phyloP scores from a whole-genome alignment of 441 rosid species.

The Euphorbia celastroides region DNA sequence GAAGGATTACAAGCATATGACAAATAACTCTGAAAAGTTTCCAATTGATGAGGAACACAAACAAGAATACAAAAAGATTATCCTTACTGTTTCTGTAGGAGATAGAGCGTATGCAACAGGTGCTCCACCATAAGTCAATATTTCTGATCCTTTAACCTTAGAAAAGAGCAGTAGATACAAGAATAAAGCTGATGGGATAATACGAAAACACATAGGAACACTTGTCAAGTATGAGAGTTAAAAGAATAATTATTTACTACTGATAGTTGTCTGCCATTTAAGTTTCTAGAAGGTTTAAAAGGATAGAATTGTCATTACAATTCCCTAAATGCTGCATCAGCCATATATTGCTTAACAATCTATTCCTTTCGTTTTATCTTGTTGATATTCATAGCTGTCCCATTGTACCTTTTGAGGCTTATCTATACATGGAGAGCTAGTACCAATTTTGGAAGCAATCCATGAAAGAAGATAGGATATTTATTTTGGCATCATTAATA shows the following conservation, averaged over 20 bases:
- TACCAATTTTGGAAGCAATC: background rate
- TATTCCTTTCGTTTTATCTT: too few species aligned
- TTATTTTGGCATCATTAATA: background rate
- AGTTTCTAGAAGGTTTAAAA: too few species aligned
- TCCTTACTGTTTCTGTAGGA: slow-evolving; percentile 75
- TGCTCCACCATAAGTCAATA: slow-evolving; percentile 59
- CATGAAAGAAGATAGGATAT: slow-evolving; percentile 3
- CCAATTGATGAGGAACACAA: slow-evolving; percentile 10
- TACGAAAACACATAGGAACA: background rate
- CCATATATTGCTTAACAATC: too few species aligned
- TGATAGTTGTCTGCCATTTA: too few species aligned
- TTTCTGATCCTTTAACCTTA: slow-evolving; percentile 82
- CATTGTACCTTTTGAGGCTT: too few species aligned
- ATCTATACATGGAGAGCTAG: too few species aligned
- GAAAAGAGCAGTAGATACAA: slow-evolving; percentile 18
- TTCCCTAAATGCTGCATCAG: too few species aligned
- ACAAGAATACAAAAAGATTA: slow-evolving; percentile 13
- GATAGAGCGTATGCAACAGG: slow-evolving; percentile 74
- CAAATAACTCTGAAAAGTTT: background rate
- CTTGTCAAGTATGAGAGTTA: background rate
- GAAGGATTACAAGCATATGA: background rate
- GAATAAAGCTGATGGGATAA: background rate
- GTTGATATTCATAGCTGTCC: too few species aligned
- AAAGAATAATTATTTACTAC: background rate
- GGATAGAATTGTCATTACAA: too few species aligned